Conservation (phyloP, 108 stramenopile species). For the Licmophora abbreviata region DNA sequence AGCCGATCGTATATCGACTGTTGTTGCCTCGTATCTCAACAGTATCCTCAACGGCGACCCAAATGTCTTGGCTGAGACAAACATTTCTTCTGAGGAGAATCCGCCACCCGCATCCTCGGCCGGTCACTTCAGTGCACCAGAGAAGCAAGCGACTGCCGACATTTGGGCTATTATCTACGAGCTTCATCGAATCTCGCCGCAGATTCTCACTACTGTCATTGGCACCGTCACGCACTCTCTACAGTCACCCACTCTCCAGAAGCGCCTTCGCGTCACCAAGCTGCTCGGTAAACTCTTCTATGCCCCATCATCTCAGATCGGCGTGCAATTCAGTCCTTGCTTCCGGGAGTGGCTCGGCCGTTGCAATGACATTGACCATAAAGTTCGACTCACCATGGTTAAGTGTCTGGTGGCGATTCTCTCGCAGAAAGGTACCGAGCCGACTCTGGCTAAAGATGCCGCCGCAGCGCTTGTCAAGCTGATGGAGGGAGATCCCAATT, state of each 20-base stretch:
- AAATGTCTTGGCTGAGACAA: constrained; percentile 29
- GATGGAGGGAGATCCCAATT: constrained; percentile 22
- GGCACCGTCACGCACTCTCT: constrained; percentile 54
- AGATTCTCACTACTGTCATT: constrained; percentile 74
- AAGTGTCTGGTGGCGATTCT: constrained; percentile 45
- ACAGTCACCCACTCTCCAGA: constrained; percentile 24
- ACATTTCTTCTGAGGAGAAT: constrained; percentile 23
- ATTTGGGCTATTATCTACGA: constrained; percentile 67
- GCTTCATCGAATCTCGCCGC: constrained; percentile 55
- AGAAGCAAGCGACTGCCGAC: constrained; percentile 19
- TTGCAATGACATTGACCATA: constrained; percentile 33
- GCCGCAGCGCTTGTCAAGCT: constrained; percentile 22
- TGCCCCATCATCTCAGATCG: constrained; percentile 23
- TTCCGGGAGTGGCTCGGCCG: constrained; percentile 68
- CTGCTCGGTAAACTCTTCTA: constrained; percentile 60
- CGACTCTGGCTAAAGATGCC: constrained; percentile 22
- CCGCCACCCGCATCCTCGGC: background rate
- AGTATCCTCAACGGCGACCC: constrained; percentile 62
- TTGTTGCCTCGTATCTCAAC: constrained; percentile 61
- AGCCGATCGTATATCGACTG: constrained; percentile 55
- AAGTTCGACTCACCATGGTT: constrained; percentile 61
- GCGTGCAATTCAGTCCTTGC: constrained; percentile 38
- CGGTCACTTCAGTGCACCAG: constrained; percentile 1
- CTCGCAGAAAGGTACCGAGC: constrained; percentile 6
- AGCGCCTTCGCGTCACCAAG: constrained; percentile 42